A percentile compares a stretch with the other conserved stretches of the same genome.
Conservation (phyloP, 2,329 filamentous ascomycete species). For the Ophiosphaerella narmari region DNA sequence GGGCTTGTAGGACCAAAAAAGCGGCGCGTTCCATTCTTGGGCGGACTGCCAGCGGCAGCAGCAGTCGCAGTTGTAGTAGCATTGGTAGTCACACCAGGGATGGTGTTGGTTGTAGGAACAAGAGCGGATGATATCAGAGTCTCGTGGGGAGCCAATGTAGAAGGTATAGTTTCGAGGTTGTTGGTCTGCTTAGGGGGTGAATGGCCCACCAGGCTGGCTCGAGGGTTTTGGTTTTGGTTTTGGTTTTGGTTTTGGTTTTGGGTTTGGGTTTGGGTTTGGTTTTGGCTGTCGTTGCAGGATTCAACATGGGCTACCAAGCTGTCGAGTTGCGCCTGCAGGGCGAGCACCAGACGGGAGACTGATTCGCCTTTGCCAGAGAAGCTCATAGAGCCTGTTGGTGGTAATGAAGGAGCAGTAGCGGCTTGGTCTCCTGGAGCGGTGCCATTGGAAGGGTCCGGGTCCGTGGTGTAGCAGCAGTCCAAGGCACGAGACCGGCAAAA, state of each 20-base stretch:
- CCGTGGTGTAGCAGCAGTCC: not conserved
- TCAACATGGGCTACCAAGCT: not conserved
- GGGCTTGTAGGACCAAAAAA: slow-evolving; percentile 1
- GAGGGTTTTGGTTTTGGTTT: not conserved
- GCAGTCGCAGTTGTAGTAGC: not conserved
- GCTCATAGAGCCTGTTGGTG: not conserved
- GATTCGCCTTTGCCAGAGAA: not conserved
- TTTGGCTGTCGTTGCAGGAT: not conserved
- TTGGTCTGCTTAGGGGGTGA: not conserved
- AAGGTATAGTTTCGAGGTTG: not conserved
- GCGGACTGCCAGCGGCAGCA: not conserved
- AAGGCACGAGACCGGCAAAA: not conserved
- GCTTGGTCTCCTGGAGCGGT: not conserved
- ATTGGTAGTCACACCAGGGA: not conserved
- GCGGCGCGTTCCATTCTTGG: not conserved
- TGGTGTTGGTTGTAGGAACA: not conserved
- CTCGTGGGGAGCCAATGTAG: not conserved
- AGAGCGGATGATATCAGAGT: not conserved
- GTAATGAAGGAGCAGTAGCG: not conserved
- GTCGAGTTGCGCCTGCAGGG: not conserved
- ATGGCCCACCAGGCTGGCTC: too few species aligned
- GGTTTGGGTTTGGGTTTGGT: too few species aligned
- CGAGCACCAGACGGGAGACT: not conserved
- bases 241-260: not conserved
- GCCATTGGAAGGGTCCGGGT: not conserved